Conservation (phyloP, 257 asterid genomes). For the Solanum pinnatisectum region DNA sequence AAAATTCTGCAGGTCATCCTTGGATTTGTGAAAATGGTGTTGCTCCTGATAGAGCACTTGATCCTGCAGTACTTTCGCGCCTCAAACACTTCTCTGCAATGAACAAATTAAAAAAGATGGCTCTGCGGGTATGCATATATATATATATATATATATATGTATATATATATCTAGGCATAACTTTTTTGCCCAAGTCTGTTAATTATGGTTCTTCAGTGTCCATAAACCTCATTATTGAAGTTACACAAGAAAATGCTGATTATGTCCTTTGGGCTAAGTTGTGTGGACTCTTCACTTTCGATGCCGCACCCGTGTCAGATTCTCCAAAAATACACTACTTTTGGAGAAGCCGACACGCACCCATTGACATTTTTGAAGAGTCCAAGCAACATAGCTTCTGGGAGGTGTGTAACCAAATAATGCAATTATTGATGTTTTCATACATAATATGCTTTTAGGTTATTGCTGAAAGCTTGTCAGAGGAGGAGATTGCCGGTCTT, state of each 20-base stretch:
- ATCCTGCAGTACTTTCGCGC: conserved; percentile 78
- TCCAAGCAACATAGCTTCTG: not conserved
- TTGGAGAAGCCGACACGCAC: not conserved
- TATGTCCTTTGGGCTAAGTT: not conserved
- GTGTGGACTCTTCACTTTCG: not conserved
- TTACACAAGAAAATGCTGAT: not conserved
- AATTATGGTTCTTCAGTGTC: not conserved
- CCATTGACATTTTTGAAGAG: not conserved
- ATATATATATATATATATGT: conserved; percentile 19
- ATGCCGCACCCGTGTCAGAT: not conserved
- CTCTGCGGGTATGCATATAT: conserved; percentile 56
- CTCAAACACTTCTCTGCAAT: conserved; percentile 70
- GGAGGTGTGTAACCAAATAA: not conserved
- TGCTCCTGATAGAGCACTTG: conserved; percentile 72
- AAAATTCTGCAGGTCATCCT: conserved; percentile 52
- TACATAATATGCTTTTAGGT: conserved; percentile 42
- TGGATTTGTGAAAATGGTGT: conserved; percentile 79
- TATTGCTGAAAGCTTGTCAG: conserved; percentile 92
- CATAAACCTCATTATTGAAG: not conserved
- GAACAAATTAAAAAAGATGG: conserved; percentile 83
- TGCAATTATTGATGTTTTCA: not conserved
- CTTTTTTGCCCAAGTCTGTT: not conserved
- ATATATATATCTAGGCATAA: not conserved
- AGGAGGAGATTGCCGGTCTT: conserved; percentile 91
- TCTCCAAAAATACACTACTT: not conserved